phyloP scores from a whole-genome alignment of 495 filamentous ascomycete species.

The Stereocaulon alpinum region DNA sequence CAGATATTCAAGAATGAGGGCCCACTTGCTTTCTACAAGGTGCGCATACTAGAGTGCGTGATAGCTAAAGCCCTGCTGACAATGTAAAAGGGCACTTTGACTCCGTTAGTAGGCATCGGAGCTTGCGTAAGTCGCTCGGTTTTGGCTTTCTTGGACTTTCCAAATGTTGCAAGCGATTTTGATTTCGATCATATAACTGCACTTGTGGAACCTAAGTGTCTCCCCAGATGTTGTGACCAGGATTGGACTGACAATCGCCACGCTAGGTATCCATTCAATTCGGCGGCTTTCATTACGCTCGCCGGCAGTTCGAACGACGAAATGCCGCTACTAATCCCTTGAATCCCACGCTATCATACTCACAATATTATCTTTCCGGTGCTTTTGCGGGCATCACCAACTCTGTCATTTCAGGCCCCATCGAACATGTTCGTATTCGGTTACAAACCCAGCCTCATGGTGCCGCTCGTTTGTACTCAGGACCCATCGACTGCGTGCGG shows the following conservation, averaged over 20 bases:
- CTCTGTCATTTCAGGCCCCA: slow-evolving; percentile 75
- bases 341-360: slow-evolving; percentile 51
- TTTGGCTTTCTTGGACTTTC: slow-evolving; percentile 46
- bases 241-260: neutral
- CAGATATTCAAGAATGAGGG: slow-evolving; percentile 86
- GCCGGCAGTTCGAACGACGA: slow-evolving; percentile 67
- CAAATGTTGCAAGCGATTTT: slow-evolving; percentile 31
- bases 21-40: slow-evolving; percentile 87
- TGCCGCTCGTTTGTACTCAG: slow-evolving; percentile 61
- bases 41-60: neutral
- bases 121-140: slow-evolving; percentile 58
- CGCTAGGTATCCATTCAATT: slow-evolving; percentile 84
- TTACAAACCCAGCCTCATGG: slow-evolving; percentile 95
- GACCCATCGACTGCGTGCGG: slow-evolving; percentile 80
- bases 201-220: neutral
- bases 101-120: slow-evolving; percentile 91
- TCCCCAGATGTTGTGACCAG: neutral
- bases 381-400: slow-evolving; percentile 91
- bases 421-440: slow-evolving; percentile 97
- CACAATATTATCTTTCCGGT: slow-evolving; percentile 82
- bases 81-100: slow-evolving; percentile 60
- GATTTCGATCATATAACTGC: neutral
- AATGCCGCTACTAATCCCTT: slow-evolving; percentile 42
- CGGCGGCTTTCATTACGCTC: slow-evolving; percentile 89
- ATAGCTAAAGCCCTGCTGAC: neutral